Conservation (phyloP, 2,329 filamentous ascomycete genomes). For the Macrophomina pseudophaseolina region DNA sequence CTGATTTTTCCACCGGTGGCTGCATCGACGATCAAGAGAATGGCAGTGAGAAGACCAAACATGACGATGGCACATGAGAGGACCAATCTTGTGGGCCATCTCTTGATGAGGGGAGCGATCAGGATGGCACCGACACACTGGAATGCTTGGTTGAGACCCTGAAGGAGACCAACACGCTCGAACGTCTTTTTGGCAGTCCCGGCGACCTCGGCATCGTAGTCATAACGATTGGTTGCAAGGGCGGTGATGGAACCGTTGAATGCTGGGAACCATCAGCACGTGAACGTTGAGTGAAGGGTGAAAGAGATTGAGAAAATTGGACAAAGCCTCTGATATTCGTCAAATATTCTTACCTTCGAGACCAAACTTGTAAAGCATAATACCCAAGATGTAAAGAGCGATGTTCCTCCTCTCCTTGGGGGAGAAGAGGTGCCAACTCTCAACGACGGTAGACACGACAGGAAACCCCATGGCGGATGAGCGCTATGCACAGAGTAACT, state of each 20-base stretch:
- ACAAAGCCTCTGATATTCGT: background rate
- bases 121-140: constrained; percentile 58
- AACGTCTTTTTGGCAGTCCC: constrained; percentile 49
- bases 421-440: constrained; percentile 44
- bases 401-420: constrained; percentile 53
- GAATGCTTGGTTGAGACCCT: constrained; percentile 57
- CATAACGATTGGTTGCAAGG: constrained; percentile 57
- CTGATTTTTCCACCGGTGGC: constrained; percentile 54
- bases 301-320: background rate
- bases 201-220: constrained; percentile 47
- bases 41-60: constrained; percentile 54
- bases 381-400: constrained; percentile 54
- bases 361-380: constrained; percentile 60
- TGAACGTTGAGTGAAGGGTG: background rate
- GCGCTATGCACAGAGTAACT: background rate
- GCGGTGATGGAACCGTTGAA: constrained; percentile 59
- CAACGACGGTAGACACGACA: constrained; percentile 29
- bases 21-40: constrained; percentile 56
- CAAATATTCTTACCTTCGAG: constrained; percentile 39
- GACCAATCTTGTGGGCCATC: constrained; percentile 55
- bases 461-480: constrained; percentile 31
- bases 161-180: constrained; percentile 53
- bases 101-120: constrained; percentile 57
- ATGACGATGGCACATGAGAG: constrained; percentile 51
- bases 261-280: constrained; percentile 51